A percentile compares a stretch with the other conserved stretches of the same genome.
Evolutionary conservation across 352 stramenopile genomes (phyloP).

Genomic region (Globisporangium camurandrum): DNA sequence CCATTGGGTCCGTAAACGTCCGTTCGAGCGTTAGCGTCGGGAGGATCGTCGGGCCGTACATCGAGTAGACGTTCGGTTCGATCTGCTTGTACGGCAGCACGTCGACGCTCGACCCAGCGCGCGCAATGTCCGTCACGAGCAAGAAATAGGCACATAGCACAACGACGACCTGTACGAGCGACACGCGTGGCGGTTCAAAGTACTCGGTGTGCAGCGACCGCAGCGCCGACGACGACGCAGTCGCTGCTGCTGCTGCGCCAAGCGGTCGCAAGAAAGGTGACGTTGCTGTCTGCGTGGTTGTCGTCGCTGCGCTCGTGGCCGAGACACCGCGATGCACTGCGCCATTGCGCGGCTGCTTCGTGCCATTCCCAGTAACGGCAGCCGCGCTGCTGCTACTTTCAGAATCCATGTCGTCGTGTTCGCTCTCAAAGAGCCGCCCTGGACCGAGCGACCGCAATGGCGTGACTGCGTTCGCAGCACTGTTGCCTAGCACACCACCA

Average conservation of each 20-base stretch:
- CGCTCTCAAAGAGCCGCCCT: conserved; percentile 4
- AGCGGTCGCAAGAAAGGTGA: not conserved
- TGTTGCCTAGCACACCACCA: not conserved
- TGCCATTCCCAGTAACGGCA: not conserved
- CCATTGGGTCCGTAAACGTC: conserved; percentile 1
- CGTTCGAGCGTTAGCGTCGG: conserved; percentile 18
- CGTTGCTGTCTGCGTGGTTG: not conserved
- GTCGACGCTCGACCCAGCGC: conserved; percentile 26
- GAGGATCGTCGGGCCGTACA: conserved; percentile 28
- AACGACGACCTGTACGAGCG: conserved; percentile 23
- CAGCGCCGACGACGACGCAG: conserved; percentile 5
- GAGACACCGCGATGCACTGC: not conserved
- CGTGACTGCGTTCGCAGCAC: conserved; percentile 2
- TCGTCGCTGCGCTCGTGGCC: not conserved
- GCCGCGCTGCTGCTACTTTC: too few species aligned
- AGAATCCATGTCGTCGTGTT: conserved; percentile 3
- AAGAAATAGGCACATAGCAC: conserved; percentile 37
- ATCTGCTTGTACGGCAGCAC: conserved; percentile 33
- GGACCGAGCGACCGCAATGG: not conserved
- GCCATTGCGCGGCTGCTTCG: not conserved
- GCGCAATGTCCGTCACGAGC: conserved; percentile 33
- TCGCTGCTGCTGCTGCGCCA: not conserved
- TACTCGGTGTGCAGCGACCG: conserved; percentile 12
- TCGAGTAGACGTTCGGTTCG: conserved; percentile 44
- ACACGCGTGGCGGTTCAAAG: conserved; percentile 13